Percentiles rank a stretch among this genome's conserved stretches.
Conservation (phyloP, 1,284 basidiomycete species). For the Mycosarcoma maydis region DNA sequence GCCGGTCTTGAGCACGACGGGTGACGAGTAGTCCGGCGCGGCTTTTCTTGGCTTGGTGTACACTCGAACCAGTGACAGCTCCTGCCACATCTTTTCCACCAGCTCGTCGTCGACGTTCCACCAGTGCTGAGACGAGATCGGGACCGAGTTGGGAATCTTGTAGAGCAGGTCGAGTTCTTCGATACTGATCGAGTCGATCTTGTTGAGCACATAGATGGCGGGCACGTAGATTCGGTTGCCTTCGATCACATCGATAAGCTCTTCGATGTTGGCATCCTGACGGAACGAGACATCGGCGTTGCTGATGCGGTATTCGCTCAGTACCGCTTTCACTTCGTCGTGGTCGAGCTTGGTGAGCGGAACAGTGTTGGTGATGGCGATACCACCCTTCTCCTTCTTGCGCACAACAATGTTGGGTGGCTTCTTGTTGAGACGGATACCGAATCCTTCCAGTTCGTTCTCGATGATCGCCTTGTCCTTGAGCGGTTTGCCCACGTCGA, state of each 20-base stretch:
- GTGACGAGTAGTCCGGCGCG: slow-evolving; percentile 82
- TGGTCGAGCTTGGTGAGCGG: slow-evolving; percentile 96
- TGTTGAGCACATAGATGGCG: slow-evolving; percentile 66
- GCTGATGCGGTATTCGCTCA: slow-evolving; percentile 87
- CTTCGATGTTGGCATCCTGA: slow-evolving; percentile 90
- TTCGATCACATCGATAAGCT: slow-evolving; percentile 78
- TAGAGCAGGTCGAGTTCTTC: slow-evolving; percentile 95
- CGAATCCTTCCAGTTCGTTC: slow-evolving; percentile 92
- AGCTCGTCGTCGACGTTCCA: slow-evolving; percentile 97
- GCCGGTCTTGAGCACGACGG: slow-evolving; percentile 75
- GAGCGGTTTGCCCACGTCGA: slow-evolving; percentile 96
- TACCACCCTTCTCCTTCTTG: slow-evolving; percentile 92
- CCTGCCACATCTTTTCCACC: slow-evolving; percentile 72
- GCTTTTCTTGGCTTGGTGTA: slow-evolving; percentile 94
- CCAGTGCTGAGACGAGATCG: slow-evolving; percentile 92
- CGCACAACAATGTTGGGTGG: slow-evolving; percentile 83
- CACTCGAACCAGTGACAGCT: slow-evolving; percentile 69
- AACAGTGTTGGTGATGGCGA: slow-evolving; percentile 70
- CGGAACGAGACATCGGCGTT: slow-evolving; percentile 95
- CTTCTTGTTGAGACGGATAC: slow-evolving; percentile 93
- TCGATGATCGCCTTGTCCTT: slow-evolving; percentile 91
- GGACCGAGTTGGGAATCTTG: slow-evolving; percentile 91
- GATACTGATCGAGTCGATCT: slow-evolving; percentile 92
- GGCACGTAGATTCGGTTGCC: slow-evolving; percentile 78
- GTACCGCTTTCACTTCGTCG: slow-evolving; percentile 94